Evolutionary conservation across 23 red algal genomes (phyloP).

Genomic region (Agarophyton chilense): DNA sequence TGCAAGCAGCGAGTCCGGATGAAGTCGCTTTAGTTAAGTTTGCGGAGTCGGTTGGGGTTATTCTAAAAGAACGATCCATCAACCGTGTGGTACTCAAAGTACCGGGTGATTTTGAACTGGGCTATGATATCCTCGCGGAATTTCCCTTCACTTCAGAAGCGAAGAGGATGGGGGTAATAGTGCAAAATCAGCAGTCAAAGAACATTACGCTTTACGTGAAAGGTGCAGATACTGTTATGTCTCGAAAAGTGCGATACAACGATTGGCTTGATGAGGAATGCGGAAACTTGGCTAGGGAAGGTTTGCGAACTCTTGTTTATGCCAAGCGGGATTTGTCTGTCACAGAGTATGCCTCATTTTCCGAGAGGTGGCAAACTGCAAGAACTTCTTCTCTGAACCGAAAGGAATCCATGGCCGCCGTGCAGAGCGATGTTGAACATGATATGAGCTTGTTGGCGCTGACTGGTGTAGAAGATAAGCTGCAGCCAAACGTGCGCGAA

Average conservation of each 20-base stretch:
- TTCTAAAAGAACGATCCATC: conserved; percentile 77
- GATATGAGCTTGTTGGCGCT: conserved; percentile 82
- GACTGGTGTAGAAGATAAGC: conserved; percentile 96
- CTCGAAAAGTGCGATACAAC: conserved; percentile 75
- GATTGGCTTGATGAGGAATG: conserved; percentile 99
- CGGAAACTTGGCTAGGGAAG: conserved; percentile 95
- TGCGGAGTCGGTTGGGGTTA: conserved; percentile 80
- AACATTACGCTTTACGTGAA: conserved; percentile 90
- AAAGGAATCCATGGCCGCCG: conserved; percentile 80
- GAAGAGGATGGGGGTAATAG: conserved; percentile 92
- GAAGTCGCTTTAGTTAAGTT: conserved; percentile 94
- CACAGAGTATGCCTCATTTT: conserved; percentile 61
- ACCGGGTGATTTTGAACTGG: conserved; percentile 38
- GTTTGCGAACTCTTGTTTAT: conserved; percentile 92
- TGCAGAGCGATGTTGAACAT: conserved; percentile 86
- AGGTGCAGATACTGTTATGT: conserved; percentile 90
- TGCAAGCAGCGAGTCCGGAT: conserved; percentile 92
- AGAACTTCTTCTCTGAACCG: conserved; percentile 68
- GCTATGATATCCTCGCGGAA: conserved; percentile 84
- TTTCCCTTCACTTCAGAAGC: conserved; percentile 98
- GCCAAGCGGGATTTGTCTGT: conserved; percentile 71
- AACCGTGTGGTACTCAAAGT: conserved; percentile 66
- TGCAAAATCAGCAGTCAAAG: conserved; percentile 66
- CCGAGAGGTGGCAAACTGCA: conserved; percentile 67
- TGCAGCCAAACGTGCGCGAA: conserved; percentile 81